Evolutionary conservation across 1,284 basidiomycete species (phyloP).

Genomic region (Cutaneotrichosporon dermatis): DNA sequence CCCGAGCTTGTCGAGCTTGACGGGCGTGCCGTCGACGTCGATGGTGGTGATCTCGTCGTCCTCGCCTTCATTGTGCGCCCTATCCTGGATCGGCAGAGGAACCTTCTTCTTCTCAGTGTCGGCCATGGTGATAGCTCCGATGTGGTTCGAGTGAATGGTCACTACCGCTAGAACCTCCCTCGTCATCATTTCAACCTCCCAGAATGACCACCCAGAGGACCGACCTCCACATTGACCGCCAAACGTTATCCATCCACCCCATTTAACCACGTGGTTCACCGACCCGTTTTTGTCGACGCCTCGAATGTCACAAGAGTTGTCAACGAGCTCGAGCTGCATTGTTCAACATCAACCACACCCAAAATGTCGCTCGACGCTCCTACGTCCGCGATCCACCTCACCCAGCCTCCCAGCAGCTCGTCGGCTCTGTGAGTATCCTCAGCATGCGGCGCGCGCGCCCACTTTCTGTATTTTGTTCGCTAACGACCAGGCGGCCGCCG

Average conservation of each 20-base stretch:
- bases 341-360: slow-evolving; percentile 8
- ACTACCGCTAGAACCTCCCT: too few relatives aligned
- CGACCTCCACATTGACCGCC: too few relatives aligned
- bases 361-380: slow-evolving; percentile 46
- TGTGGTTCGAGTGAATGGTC: too few relatives aligned
- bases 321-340: neutral
- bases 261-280: neutral
- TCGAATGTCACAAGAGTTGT: neutral
- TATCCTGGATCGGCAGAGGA: slow-evolving; percentile 15
- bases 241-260: too few relatives aligned
- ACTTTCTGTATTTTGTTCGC: neutral
- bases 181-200: too few relatives aligned
- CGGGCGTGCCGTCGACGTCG: slow-evolving; percentile 38
- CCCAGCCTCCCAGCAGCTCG: slow-evolving; percentile 41
- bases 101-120: neutral
- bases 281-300: slow-evolving; percentile 1
- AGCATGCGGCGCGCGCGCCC: neutral
- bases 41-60: slow-evolving; percentile 26
- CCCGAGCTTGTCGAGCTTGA: slow-evolving; percentile 46
- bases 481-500: slow-evolving; percentile 55
- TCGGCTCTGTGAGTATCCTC: slow-evolving; percentile 31
- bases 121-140: too few relatives aligned
- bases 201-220: too few relatives aligned
- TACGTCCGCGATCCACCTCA: slow-evolving; percentile 46
- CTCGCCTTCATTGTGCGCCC: neutral